A percentile compares a stretch with the other conserved stretches of the same genome.
Conservation (phyloP, 2,329 filamentous ascomycete species). For the Verticillium nonalfalfae region DNA sequence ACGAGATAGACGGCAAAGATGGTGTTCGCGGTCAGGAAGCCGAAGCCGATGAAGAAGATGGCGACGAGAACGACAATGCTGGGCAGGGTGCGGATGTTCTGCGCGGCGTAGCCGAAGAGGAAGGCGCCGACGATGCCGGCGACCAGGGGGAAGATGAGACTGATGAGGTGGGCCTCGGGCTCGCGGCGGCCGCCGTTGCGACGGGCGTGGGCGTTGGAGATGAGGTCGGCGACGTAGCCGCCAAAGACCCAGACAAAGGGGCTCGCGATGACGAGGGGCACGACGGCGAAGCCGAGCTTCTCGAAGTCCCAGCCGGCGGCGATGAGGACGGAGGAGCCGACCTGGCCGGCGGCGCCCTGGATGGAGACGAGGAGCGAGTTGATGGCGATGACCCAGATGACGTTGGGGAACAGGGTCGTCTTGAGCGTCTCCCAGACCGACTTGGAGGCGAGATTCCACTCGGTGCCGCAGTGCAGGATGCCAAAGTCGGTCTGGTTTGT, state of each 20-base stretch:
- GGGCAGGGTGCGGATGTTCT: slow-evolving; percentile 14
- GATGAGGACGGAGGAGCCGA: slow-evolving; percentile 11
- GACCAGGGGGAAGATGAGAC: slow-evolving; percentile 20
- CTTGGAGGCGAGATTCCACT: slow-evolving; percentile 16
- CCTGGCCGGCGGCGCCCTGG: slow-evolving; percentile 20
- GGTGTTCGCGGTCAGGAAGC: slow-evolving; percentile 19
- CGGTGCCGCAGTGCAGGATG: slow-evolving; percentile 21
- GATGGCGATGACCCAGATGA: slow-evolving; percentile 24
- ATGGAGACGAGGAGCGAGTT: slow-evolving; percentile 23
- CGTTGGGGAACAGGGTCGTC: slow-evolving; percentile 25
- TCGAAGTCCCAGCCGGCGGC: slow-evolving; percentile 21
- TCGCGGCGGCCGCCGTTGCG: slow-evolving; percentile 20
- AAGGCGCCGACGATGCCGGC: slow-evolving; percentile 20
- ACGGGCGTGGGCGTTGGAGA: slow-evolving; percentile 20
- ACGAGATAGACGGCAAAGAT: slow-evolving; percentile 24
- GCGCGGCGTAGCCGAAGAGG: slow-evolving; percentile 22
- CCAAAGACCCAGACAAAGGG: slow-evolving; percentile 15
- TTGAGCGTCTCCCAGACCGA: slow-evolving; percentile 21
- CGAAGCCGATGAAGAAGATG: slow-evolving; percentile 20
- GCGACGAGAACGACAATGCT: slow-evolving; percentile 20
- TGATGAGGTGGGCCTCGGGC: slow-evolving; percentile 25
- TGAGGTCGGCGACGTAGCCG: slow-evolving; percentile 21
- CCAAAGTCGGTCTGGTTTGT: slow-evolving; percentile 23
- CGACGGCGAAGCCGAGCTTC: slow-evolving; percentile 18
- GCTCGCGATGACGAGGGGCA: slow-evolving; percentile 10